Evolutionary conservation across 1,284 basidiomycete species (phyloP), one percentile per base, ranked within the genome.

Genomic region (Neonothopanus nambi): DNA sequence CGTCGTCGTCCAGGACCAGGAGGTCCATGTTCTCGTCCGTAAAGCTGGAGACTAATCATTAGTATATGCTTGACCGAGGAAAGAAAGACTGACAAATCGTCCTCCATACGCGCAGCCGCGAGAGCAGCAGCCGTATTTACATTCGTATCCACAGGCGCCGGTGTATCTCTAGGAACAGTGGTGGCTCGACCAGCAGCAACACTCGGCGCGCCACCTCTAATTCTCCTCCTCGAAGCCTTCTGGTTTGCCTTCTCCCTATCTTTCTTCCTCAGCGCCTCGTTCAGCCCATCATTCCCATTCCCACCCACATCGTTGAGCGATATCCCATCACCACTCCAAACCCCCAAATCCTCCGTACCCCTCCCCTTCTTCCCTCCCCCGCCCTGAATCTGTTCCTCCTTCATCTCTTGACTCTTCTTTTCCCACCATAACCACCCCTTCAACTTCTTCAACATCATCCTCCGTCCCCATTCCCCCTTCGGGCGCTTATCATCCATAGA

Each of bases 401-500:
- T 61, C 57, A 73, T 71, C 46, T 67, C 62, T 51, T 75, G 67
- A 38, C 73, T 74, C 3, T 90, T 71, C 53, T 79, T 77, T 69
- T 93, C 95, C 93, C 92, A 94, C 74, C 80, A 86, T 17, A 97
- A 76, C 67, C 95, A 93, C 21, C 76, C 69, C 5, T 79, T 75
- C 9, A 96, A 73, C 59, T 87, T 87, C 12, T 75, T 71, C 63
- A 89, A 76, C 87, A 98, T 91, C 88, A 98, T 89, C 46, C 66
- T 72, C 51, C 82, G 75, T 0, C 89, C 93, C 56, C 81, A 82
- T 51, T 73, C 59, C 8, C 85, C 85, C 20, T 78, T 77, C 6
- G 79, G 77, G 1, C 83, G 78, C 24, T 78, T 76, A 1, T 76
- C 68, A 56, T 89, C 74, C 74, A 89, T 84, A 1, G 73, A 75